A percentile compares a stretch with the other conserved stretches of the same genome.
Conservation (phyloP, 306 rosid species). For the Cajanus cajan region DNA sequence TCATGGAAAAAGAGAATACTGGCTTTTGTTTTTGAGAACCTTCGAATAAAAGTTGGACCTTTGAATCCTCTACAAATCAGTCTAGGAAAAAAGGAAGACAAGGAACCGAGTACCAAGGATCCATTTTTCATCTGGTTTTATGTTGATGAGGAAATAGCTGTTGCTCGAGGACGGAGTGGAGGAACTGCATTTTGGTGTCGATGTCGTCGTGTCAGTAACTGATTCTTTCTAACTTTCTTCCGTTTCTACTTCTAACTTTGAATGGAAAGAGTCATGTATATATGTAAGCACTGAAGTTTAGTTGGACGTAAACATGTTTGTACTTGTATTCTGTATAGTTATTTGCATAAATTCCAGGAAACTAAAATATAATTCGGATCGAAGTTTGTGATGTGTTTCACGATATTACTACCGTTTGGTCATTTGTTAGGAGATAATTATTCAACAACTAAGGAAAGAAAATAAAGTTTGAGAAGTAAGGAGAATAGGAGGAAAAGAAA, state of each 20-base stretch:
- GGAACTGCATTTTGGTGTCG: conserved; percentile 95
- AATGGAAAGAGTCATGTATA: conserved; percentile 25
- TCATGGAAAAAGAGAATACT: conserved; percentile 78
- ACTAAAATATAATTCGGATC: background rate
- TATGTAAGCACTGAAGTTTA: conserved; percentile 21
- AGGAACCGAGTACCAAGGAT: conserved; percentile 71
- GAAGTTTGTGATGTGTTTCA: conserved; percentile 4
- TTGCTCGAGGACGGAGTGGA: conserved; percentile 90
- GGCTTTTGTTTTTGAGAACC: conserved; percentile 69
- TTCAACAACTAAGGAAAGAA: background rate
- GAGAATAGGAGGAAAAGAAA: background rate
- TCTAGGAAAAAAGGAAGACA: conserved; percentile 74
- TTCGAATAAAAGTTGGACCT: conserved; percentile 78
- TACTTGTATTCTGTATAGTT: conserved; percentile 5
- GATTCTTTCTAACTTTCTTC: conserved; percentile 11
- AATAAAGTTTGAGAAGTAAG: background rate
- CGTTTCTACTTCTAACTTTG: background rate
- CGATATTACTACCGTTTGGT: background rate
- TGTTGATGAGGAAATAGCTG: conserved; percentile 91
- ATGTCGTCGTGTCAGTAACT: conserved; percentile 54
- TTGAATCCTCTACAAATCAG: conserved; percentile 68
- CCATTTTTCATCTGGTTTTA: conserved; percentile 95
- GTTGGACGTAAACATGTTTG: background rate
- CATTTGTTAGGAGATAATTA: background rate
- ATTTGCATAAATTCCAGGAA: conserved; percentile 1